phyloP scores from a whole-genome alignment of 495 filamentous ascomycete species.

The Friedmanniomyces simplex region DNA sequence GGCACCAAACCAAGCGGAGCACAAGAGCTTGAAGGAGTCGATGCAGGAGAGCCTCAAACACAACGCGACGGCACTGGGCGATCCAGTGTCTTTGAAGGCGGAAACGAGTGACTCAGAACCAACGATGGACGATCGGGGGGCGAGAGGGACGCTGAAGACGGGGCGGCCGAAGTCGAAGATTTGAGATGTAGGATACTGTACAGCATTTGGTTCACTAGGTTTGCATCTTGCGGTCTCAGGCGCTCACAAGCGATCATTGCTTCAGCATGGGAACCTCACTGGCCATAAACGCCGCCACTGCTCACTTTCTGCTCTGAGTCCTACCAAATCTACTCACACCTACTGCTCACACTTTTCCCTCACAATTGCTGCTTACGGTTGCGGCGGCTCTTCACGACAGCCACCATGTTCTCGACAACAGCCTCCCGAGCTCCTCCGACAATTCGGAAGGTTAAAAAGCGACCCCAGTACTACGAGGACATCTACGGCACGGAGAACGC shows the following conservation, averaged over 20 bases:
- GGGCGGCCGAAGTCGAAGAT: not conserved
- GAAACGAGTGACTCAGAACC: slow-evolving; percentile 20
- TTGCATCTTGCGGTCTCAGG: too few relatives aligned
- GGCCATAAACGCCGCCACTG: too few relatives aligned
- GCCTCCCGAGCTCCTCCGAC: not conserved
- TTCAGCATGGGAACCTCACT: too few relatives aligned
- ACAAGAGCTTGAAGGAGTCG: slow-evolving; percentile 9
- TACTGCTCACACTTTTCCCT: too few relatives aligned
- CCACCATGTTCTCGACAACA: not conserved
- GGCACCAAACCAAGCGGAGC: not conserved
- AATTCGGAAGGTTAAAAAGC: not conserved
- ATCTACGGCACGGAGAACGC: slow-evolving; percentile 2
- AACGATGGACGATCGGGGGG: slow-evolving; percentile 22
- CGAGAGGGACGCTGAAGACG: slow-evolving; percentile 7
- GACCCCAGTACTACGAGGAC: slow-evolving; percentile 13
- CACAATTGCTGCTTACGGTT: too few relatives aligned
- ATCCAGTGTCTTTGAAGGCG: slow-evolving; percentile 25
- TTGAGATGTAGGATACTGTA: not conserved
- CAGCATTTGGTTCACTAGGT: not conserved
- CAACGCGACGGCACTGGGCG: slow-evolving; percentile 20
- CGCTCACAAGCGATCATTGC: too few relatives aligned
- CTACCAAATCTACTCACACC: too few relatives aligned
- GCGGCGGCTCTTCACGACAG: too few relatives aligned
- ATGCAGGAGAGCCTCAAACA: slow-evolving; percentile 13
- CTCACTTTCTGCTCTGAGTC: too few relatives aligned